A percentile compares a stretch with the other conserved stretches of the same genome.
Evolutionary conservation across 805 yeast species (phyloP).

Genomic region (Kuraishia floccosa): DNA sequence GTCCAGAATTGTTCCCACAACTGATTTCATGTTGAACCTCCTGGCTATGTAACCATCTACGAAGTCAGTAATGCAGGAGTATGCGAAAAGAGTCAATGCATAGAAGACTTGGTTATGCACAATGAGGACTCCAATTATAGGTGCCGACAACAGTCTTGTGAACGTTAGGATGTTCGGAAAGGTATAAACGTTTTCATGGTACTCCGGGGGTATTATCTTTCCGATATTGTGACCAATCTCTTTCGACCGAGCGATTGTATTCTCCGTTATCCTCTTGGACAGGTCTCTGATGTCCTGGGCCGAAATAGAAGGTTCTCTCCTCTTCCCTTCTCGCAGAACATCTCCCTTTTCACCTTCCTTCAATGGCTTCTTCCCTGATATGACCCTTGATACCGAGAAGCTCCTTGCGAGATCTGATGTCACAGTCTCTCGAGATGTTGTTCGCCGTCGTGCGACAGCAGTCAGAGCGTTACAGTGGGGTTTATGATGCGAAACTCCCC

Average conservation of each 20-base stretch:
- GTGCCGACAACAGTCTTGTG: conserved; percentile 73
- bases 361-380: no score
- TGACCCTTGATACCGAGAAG: no score
- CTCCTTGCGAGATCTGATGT: no score
- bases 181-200: conserved; percentile 58
- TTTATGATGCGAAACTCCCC: no score
- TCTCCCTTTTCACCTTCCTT: no score
- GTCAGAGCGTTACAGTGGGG: no score
- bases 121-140: conserved; percentile 72
- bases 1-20: conserved; percentile 83
- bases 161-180: conserved; percentile 80
- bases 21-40: conserved; percentile 60
- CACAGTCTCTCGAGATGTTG: no score
- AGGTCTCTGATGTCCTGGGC: no score
- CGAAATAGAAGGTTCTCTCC: no score
- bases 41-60: conserved; percentile 91
- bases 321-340: no score
- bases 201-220: conserved; percentile 18
- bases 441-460: no score
- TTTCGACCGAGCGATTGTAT: conserved; percentile 9
- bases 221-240: conserved; percentile 16
- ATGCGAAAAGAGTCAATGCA: conserved; percentile 67
- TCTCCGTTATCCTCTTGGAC: conserved; percentile 8
- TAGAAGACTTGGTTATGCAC: conserved; percentile 47
- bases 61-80: conserved; percentile 85